Conservation (phyloP, 495 filamentous ascomycete genomes). For the Halenospora varia region DNA sequence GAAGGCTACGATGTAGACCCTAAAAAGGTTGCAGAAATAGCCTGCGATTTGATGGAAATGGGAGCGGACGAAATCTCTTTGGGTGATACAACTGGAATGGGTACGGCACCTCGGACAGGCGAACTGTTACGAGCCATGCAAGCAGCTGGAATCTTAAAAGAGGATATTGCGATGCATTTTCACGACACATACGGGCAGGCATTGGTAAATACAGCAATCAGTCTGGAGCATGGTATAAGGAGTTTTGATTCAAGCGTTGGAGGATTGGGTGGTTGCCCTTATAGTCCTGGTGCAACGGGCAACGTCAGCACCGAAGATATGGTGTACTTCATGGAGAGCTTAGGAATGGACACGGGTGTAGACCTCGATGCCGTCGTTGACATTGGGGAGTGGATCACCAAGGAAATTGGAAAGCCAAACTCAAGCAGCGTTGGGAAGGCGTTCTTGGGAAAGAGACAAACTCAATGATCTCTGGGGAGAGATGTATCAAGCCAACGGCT, state of each 20-base stretch:
- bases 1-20: constrained; percentile 83
- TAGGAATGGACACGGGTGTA: constrained; percentile 85
- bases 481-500: too few relatives aligned
- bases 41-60: constrained; percentile 82
- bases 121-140: constrained; percentile 66
- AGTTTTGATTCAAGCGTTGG: constrained; percentile 88
- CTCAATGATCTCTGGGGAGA: not conserved
- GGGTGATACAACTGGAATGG: constrained; percentile 96
- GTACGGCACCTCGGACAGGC: constrained; percentile 76
- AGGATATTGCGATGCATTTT: constrained; percentile 89
- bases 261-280: constrained; percentile 92
- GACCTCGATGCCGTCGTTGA: constrained; percentile 76
- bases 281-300: constrained; percentile 87
- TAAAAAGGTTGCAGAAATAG: constrained; percentile 75
- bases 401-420: constrained; percentile 71
- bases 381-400: constrained; percentile 87
- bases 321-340: constrained; percentile 80
- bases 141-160: constrained; percentile 70
- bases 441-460: constrained; percentile 51
- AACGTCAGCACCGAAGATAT: constrained; percentile 95
- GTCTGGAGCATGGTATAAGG: constrained; percentile 81
- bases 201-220: constrained; percentile 82
- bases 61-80: constrained; percentile 92
- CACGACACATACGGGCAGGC: constrained; percentile 97
- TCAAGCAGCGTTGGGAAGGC: constrained; percentile 78